These are phyloP conservation scores for Pisolithus marmoratus DNA, from an alignment of 768 basidiomycete species.

Conservation along the genomic window DNA sequence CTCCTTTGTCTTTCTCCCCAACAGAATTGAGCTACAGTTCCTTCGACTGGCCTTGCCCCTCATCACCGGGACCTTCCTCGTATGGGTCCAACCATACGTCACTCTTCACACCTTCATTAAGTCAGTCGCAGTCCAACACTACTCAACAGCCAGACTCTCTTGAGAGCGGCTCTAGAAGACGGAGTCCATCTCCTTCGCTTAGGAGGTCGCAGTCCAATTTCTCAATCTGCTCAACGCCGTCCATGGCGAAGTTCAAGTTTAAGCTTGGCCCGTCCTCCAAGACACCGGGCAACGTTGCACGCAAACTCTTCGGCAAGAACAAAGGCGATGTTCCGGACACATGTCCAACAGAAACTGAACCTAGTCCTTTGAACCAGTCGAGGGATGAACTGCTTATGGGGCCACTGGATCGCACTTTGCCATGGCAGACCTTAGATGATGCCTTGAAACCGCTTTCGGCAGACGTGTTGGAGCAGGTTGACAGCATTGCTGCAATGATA, in stretches of 20 bases:
- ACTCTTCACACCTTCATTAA: constrained; percentile 32
- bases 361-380: constrained; percentile 7
- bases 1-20: constrained; percentile 58
- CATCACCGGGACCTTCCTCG: constrained; percentile 29
- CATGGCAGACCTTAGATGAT: constrained; percentile 38
- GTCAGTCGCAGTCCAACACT: constrained; percentile 10
- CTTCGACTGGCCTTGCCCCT: constrained; percentile 32
- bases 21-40: constrained; percentile 43
- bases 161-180: constrained; percentile 8
- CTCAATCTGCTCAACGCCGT: constrained; percentile 40
- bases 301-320: constrained; percentile 49
- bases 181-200: constrained; percentile 36
- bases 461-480: constrained; percentile 10
- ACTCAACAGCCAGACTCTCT: constrained; percentile 8
- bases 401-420: constrained; percentile 33
- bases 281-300: constrained; percentile 46
- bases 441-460: constrained; percentile 6
- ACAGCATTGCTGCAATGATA: constrained; percentile 3
- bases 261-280: constrained; percentile 40
- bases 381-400: constrained; percentile 19
- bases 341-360: constrained; percentile 2
- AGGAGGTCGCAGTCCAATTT: constrained; percentile 54
- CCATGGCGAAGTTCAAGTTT: constrained; percentile 43
- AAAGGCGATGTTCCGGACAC: constrained; percentile 14
- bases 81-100: constrained; percentile 29